Conservation (phyloP, 1,284 basidiomycete species). For the Caloboletus firmus region DNA sequence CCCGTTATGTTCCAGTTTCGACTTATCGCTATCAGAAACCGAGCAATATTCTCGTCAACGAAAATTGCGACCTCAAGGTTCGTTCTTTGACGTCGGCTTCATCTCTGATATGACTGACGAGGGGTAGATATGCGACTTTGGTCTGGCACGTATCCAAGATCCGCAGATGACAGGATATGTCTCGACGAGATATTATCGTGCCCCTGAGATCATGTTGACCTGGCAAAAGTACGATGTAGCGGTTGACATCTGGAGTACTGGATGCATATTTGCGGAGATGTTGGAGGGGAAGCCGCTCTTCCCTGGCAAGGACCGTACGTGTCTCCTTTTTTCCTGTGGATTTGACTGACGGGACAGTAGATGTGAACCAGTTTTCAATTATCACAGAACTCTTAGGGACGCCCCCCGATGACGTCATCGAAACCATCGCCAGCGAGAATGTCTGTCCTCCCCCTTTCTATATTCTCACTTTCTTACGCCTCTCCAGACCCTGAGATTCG, state of each 20-base stretch:
- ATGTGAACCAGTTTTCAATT: conserved; percentile 99
- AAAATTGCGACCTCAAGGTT: conserved; percentile 96
- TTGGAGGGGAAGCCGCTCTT: conserved; percentile 98
- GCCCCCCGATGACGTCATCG: conserved; percentile 98
- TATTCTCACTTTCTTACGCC: conserved; percentile 16
- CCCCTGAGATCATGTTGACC: conserved; percentile 99
- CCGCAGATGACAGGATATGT: conserved; percentile 99
- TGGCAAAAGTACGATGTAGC: conserved; percentile 99
- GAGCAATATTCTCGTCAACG: conserved; percentile 99
- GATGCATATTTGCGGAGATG: conserved; percentile 99
- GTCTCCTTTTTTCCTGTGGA: background rate
- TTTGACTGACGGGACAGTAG: conserved; percentile 43
- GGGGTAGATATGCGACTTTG: conserved; percentile 94
- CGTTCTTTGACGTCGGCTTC: conserved; percentile 17
- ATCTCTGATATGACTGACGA: conserved; percentile 12
- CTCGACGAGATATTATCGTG: conserved; percentile 97
- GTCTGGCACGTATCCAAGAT: conserved; percentile 93
- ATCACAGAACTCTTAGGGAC: conserved; percentile 98
- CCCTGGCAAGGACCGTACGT: conserved; percentile 95
- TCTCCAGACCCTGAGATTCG: conserved; percentile 92
- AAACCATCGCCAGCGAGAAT: conserved; percentile 98
- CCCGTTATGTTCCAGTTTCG: background rate
- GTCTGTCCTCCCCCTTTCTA: conserved; percentile 46
- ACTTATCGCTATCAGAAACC: conserved; percentile 69
- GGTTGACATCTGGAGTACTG: conserved; percentile 98